Conservation (phyloP, 176 grass and related monocot genomes). For the Alopecurus myosuroides region DNA sequence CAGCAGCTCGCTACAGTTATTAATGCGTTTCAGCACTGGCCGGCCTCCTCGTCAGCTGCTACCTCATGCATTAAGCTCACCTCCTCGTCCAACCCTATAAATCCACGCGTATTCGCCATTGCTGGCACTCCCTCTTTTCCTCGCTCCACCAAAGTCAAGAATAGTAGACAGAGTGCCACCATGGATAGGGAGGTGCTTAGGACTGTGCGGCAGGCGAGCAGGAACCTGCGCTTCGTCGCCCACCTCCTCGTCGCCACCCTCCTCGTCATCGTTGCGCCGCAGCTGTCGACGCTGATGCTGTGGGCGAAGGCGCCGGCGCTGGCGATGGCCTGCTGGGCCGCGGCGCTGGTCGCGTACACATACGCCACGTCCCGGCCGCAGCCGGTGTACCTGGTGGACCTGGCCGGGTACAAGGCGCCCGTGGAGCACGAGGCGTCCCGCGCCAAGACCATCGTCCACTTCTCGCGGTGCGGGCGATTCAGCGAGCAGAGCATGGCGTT, state of each 20-base stretch:
- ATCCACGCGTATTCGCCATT: slow-evolving; percentile 20
- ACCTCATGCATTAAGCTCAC: not conserved
- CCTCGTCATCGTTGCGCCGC: not conserved
- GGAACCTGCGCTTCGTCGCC: slow-evolving; percentile 17
- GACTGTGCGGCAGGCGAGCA: slow-evolving; percentile 23
- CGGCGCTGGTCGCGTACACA: slow-evolving; percentile 9
- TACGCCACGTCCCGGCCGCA: slow-evolving; percentile 41
- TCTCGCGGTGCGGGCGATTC: slow-evolving; percentile 44
- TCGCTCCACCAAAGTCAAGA: not conserved
- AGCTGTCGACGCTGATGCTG: not conserved
- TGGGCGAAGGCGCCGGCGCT: slow-evolving; percentile 1
- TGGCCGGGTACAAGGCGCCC: slow-evolving; percentile 48
- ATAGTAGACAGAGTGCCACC: not conserved
- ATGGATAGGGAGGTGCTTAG: slow-evolving; percentile 24
- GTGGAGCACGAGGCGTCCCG: slow-evolving; percentile 49
- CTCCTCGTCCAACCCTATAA: slow-evolving; percentile 32
- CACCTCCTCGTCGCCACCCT: slow-evolving; percentile 28
- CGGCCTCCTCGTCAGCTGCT: slow-evolving; percentile 10
- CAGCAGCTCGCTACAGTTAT: not conserved
- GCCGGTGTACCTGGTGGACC: slow-evolving; percentile 66
- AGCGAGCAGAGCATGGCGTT: slow-evolving; percentile 67
- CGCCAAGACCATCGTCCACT: slow-evolving; percentile 57
- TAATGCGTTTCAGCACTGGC: slow-evolving; percentile 2
- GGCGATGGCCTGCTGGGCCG: not conserved
- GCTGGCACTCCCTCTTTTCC: not conserved